phyloP scores from a whole-genome alignment of 495 filamentous ascomycete species.

The Neurospora africana region DNA sequence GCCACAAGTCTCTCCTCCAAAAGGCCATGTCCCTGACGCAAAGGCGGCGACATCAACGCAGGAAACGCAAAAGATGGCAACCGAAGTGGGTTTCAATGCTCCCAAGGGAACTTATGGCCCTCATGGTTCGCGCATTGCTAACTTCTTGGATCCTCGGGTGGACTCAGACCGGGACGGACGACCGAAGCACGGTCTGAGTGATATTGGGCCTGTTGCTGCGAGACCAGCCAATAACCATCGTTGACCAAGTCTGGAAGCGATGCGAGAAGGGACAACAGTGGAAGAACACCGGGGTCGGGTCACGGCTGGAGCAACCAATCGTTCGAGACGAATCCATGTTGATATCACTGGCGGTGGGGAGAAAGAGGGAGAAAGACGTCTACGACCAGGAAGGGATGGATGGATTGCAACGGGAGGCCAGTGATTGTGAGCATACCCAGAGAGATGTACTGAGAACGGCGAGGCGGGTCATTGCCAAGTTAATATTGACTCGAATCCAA shows the following conservation, averaged over 20 bases:
- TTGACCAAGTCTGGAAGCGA: neutral
- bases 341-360: neutral
- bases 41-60: neutral
- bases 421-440: neutral
- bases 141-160: conserved; percentile 32
- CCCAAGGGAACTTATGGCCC: conserved; percentile 28
- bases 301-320: neutral
- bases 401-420: neutral
- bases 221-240: neutral
- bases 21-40: neutral
- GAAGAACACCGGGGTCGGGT: neutral
- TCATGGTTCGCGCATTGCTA: conserved; percentile 27
- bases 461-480: neutral
- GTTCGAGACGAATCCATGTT: neutral
- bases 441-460: neutral
- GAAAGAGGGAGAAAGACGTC: neutral
- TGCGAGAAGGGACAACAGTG: neutral
- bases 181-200: conserved; percentile 6
- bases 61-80: conserved; percentile 3
- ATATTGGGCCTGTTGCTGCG: neutral
- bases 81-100: conserved; percentile 11
- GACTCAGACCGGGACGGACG: conserved; percentile 27
- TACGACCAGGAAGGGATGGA: neutral
- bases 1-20: conserved; percentile 1
- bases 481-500: neutral